These are phyloP conservation scores for Backusella macrospora DNA, from an alignment of 192 early-diverging fungal species.

Conservation along the genomic window DNA sequence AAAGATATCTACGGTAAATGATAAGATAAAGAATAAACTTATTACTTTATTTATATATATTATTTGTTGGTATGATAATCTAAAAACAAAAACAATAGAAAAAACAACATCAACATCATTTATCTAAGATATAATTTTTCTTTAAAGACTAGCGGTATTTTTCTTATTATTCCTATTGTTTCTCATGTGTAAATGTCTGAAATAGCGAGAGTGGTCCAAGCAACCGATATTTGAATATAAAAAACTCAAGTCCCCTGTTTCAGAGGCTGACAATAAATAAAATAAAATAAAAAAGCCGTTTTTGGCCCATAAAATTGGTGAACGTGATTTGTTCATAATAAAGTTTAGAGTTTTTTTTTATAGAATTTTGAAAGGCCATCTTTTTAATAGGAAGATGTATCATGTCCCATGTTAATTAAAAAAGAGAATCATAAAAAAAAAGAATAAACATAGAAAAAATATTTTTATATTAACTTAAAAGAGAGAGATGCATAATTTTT, in stretches of 20 bases:
- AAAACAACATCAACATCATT: too few relatives aligned
- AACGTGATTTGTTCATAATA: slow-evolving; percentile 6
- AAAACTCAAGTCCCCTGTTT: neutral
- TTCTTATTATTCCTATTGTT: too few relatives aligned
- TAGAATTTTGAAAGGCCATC: neutral
- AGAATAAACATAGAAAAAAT: neutral
- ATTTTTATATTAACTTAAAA: neutral
- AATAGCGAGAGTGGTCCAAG: too few relatives aligned
- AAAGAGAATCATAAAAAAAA: neutral
- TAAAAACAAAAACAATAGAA: too few relatives aligned
- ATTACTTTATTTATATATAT: neutral
- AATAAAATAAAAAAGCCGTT: too few relatives aligned
- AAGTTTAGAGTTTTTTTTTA: neutral
- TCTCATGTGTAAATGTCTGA: too few relatives aligned
- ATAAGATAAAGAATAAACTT: slow-evolving; percentile 11
- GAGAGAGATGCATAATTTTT: neutral
- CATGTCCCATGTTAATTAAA: too few relatives aligned
- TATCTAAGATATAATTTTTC: too few relatives aligned
- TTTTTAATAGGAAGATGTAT: too few relatives aligned
- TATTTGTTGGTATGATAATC: neutral
- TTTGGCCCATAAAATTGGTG: too few relatives aligned
- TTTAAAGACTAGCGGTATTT: too few relatives aligned
- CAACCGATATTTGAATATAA: too few relatives aligned
- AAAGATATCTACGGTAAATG: neutral
- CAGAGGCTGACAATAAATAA: neutral